phyloP scores from a whole-genome alignment of 768 basidiomycete species.

The Phylloporus sp. region DNA sequence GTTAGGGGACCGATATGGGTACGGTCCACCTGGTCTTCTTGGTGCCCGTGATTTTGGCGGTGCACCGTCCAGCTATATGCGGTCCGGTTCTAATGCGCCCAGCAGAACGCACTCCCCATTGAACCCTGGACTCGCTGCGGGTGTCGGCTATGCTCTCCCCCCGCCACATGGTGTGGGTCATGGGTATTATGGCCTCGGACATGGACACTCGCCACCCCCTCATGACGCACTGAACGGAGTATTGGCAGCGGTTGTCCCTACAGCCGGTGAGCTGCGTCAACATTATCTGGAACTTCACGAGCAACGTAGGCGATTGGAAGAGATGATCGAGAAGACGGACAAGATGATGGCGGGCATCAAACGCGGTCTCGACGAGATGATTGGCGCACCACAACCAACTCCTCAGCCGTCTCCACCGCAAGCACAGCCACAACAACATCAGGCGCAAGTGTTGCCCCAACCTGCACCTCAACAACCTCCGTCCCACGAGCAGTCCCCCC shows the following conservation, averaged over 20 bases:
- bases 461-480: constrained; percentile 20
- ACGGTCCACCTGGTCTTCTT: constrained; percentile 33
- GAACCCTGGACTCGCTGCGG: constrained; percentile 41
- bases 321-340: constrained; percentile 73
- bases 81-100: constrained; percentile 61
- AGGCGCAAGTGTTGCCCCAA: constrained; percentile 21
- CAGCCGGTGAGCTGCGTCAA: constrained; percentile 58
- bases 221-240: constrained; percentile 30
- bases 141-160: constrained; percentile 40
- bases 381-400: constrained; percentile 31
- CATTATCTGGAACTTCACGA: constrained; percentile 65
- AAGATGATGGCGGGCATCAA: constrained; percentile 65
- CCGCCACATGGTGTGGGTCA: constrained; percentile 34
- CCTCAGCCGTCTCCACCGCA: constrained; percentile 18
- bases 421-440: constrained; percentile 24
- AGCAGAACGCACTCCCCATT: constrained; percentile 71
- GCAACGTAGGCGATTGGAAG: constrained; percentile 61
- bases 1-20: constrained; percentile 34
- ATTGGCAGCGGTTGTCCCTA: constrained; percentile 34
- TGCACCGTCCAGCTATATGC: constrained; percentile 53
- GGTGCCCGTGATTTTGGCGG: constrained; percentile 32
- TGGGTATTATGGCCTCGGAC: constrained; percentile 36
- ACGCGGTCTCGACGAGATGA: constrained; percentile 74
- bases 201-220: constrained; percentile 34
- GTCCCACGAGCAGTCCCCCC: constrained; percentile 26